phyloP scores from a whole-genome alignment of 345 rosid species.

The Carallia pectinifolia region DNA sequence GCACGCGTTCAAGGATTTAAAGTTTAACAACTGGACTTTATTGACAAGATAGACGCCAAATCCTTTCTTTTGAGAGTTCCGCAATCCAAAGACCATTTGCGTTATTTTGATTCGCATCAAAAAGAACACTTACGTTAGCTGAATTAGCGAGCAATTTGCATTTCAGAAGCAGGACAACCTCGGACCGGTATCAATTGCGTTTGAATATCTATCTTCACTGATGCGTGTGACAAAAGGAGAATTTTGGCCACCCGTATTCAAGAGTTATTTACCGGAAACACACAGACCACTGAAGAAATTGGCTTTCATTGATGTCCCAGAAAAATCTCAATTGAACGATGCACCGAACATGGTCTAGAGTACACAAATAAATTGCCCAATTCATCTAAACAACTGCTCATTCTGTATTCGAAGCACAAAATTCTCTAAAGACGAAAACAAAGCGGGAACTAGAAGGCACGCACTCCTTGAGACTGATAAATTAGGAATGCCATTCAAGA shows the following conservation, averaged over 20 bases:
- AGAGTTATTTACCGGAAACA: background rate
- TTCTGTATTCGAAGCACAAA: conserved; percentile 14
- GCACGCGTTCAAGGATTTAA: too few species aligned
- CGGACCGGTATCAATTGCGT: too few species aligned
- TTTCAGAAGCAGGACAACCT: too few species aligned
- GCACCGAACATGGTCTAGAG: conserved; percentile 14
- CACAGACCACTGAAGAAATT: background rate
- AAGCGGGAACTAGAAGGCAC: background rate
- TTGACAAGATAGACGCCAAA: too few species aligned
- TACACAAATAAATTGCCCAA: conserved; percentile 15
- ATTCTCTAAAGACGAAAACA: background rate
- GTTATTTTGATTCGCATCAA: too few species aligned
- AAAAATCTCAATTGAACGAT: conserved; percentile 7
- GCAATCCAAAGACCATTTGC: too few species aligned
- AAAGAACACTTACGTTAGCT: too few species aligned
- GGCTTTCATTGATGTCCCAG: background rate
- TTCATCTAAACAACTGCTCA: conserved; percentile 25
- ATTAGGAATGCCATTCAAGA: conserved; percentile 10
- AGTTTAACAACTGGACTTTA: too few species aligned
- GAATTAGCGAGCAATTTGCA: too few species aligned
- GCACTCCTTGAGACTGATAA: background rate
- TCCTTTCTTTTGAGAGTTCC: too few species aligned
- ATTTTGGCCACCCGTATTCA: background rate
- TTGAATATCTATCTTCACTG: too few species aligned
- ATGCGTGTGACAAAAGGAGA: too few species aligned